Evolutionary conservation across 768 basidiomycete genomes (phyloP).

Genomic region (Psilocybe azurescens): DNA sequence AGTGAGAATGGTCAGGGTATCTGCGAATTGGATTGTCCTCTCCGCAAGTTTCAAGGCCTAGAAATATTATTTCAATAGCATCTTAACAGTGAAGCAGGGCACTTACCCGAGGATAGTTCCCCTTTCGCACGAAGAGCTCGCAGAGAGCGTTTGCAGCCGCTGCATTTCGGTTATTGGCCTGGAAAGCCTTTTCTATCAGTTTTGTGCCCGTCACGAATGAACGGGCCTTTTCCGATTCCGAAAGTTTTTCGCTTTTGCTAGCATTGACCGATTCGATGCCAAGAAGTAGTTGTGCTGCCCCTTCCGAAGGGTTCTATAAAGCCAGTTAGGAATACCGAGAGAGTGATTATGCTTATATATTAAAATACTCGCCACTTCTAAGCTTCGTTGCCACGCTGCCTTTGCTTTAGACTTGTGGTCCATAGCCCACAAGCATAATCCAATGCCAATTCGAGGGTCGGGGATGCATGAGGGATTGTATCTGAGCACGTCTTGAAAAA

Average conservation of each 20-base stretch:
- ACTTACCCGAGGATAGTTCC: conserved; percentile 62
- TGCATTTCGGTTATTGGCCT: conserved; percentile 75
- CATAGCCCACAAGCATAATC: conserved; percentile 91
- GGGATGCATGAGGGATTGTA: conserved; percentile 82
- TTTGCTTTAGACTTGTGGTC: conserved; percentile 83
- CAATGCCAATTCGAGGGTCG: conserved; percentile 95
- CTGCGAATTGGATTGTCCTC: conserved; percentile 91
- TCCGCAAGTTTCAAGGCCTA: conserved; percentile 94
- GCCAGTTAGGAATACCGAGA: background rate
- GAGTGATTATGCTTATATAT: background rate
- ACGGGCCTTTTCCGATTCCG: conserved; percentile 66
- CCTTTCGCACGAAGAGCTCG: conserved; percentile 78
- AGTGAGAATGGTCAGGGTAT: conserved; percentile 81
- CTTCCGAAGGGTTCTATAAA: conserved; percentile 76
- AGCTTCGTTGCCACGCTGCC: conserved; percentile 88
- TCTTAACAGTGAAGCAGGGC: background rate
- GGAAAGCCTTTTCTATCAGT: conserved; percentile 80
- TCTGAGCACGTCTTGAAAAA: conserved; percentile 85
- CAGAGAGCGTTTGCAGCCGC: conserved; percentile 86
- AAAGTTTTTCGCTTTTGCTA: conserved; percentile 72
- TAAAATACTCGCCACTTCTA: conserved; percentile 71
- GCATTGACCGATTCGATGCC: conserved; percentile 88
- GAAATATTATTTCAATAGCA: conserved; percentile 2
- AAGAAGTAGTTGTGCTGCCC: conserved; percentile 81
- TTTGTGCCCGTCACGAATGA: conserved; percentile 71